Evolutionary conservation across 106 monocot species (phyloP).

Genomic region (Posidonia australis): DNA sequence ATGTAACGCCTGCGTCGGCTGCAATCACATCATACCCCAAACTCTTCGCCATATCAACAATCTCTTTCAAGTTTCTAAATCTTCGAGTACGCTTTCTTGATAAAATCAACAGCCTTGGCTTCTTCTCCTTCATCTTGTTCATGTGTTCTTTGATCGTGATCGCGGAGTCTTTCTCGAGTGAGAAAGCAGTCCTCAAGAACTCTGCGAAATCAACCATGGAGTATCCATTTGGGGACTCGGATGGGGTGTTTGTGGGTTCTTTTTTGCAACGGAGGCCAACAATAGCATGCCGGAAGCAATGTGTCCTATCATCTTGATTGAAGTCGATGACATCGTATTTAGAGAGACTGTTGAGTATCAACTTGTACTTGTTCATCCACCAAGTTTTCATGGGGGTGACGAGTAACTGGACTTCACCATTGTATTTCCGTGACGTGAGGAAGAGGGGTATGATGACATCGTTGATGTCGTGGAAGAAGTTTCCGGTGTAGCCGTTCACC

Average conservation of each 20-base stretch:
- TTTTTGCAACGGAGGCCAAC: no score
- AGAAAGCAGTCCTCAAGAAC: slow-evolving; percentile 33
- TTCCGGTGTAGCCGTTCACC: slow-evolving; percentile 32
- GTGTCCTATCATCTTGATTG: no score
- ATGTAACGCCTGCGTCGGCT: fast-evolving
- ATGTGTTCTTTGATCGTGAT: not conserved
- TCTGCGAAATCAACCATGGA: slow-evolving; percentile 36
- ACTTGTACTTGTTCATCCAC: slow-evolving; percentile 37
- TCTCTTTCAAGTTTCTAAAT: not conserved
- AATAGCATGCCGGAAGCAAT: no score
- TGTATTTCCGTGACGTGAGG: no score
- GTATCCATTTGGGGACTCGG: no score
- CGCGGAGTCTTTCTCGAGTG: no score
- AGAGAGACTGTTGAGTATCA: no score
- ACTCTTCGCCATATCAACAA: not conserved
- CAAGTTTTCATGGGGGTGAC: slow-evolving; percentile 21
- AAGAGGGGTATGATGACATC: no score
- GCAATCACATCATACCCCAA: not conserved
- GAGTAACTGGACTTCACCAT: no score
- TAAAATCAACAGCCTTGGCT: not conserved
- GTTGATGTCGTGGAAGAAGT: slow-evolving; percentile 52
- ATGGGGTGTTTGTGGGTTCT: slow-evolving; percentile 12
- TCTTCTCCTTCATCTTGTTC: not conserved
- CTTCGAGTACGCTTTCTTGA: not conserved
- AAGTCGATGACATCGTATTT: no score